Percentiles rank a stretch among this genome's conserved stretches.
Conservation (phyloP, 2,329 filamentous ascomycete species). For the Elsinoe perseae region DNA sequence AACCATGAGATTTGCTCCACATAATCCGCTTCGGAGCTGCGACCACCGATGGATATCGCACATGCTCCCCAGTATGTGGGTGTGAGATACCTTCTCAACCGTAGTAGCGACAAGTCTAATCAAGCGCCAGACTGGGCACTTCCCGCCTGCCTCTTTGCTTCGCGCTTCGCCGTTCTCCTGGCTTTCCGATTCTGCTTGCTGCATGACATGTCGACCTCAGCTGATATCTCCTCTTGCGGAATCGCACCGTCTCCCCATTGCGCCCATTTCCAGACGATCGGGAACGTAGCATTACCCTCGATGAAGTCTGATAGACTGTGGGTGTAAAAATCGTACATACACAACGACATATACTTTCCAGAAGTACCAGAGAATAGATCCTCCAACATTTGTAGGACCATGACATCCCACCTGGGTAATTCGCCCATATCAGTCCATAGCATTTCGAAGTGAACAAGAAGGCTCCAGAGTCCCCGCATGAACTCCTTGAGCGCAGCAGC, state of each 20-base stretch:
- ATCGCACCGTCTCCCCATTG: neutral
- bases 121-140: neutral
- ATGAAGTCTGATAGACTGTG: neutral
- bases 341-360: neutral
- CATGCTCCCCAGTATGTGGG: too few relatives aligned
- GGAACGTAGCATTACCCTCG: neutral
- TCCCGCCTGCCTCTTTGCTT: neutral
- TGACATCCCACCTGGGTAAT: neutral
- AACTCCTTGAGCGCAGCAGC: constrained; percentile 4
- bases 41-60: too few relatives aligned
- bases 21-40: too few relatives aligned
- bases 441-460: constrained; percentile 3
- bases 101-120: too few relatives aligned
- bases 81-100: too few relatives aligned
- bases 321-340: neutral
- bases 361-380: neutral
- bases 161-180: neutral
- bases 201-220: neutral
- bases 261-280: neutral
- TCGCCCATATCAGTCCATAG: constrained; percentile 1
- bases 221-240: neutral
- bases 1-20: too few relatives aligned
- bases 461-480: constrained; percentile 4
- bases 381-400: neutral
- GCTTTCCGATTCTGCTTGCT: neutral